Base-by-base conservation (phyloP, 1,139 yeast species). In the Meyerozyma smithsonii region DNA sequence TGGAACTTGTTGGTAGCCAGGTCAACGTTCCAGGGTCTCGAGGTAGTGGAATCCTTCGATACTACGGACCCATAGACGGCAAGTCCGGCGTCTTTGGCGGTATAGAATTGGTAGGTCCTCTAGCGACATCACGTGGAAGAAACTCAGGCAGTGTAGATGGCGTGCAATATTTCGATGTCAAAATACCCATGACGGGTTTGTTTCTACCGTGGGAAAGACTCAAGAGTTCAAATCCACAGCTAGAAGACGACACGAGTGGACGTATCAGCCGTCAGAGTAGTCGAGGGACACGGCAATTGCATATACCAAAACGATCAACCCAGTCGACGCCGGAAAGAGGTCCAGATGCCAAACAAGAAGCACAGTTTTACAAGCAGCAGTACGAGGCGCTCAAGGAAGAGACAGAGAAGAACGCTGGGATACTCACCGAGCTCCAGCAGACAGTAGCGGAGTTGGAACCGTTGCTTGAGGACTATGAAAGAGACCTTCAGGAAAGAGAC, bases 31-130 rank as follows among this genome's bases (percentile, higher is more conserved):
- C 77, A 2, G 75, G 76, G 0, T 66, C 77, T 8, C 58, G 72
- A 8, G 73, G 72, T 8, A 52, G 56, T 35, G 97, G 94, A 1
- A 69, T 81, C 12, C 66, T 92, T 39, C 70, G 81, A 47, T 92
- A 77, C 58, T 69, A 81, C 19, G 97, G 97, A 1, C 66, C 76
- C 1, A 87, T 92, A 17, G 75, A 79, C 24, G 84, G 84, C 21
- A 88, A 86, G 52, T 47, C 49, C 19, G 96, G 96, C 0, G 66
- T 71, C n/a, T 92, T 83, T 64, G 96, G 90, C 4, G 98, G 98
- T 1, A 74, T 92, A 4, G 97, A 92, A 56, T 66, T 92, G 36
- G 54, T 74, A 8, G 90, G 87, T 3, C 77, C 84, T 4, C 56
- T 64, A 19, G 81, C 83, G 16, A 65, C 62, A 8, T 48, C 68